Conservation (phyloP, 441 rosid species). For the Geranium incanum region DNA sequence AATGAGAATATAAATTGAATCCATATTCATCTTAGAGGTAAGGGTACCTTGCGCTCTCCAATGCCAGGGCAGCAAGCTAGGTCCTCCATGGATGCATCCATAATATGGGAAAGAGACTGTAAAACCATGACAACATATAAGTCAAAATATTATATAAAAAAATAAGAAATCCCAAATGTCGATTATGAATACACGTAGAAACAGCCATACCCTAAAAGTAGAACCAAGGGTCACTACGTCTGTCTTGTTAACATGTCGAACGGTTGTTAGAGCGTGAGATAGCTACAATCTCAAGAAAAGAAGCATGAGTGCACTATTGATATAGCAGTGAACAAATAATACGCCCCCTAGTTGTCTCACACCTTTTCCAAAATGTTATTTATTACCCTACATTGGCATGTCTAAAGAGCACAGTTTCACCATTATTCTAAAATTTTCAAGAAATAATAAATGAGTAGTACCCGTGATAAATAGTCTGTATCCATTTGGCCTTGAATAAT, state of each 20-base stretch:
- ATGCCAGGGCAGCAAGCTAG: slow-evolving; percentile 92
- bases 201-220: slow-evolving; percentile 70
- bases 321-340: neutral
- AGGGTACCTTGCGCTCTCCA: slow-evolving; percentile 82
- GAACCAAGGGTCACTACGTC: slow-evolving; percentile 96
- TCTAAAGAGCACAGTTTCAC: slow-evolving; percentile 2
- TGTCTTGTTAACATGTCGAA: slow-evolving; percentile 85
- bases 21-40: neutral
- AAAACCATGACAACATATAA: slow-evolving; percentile 13
- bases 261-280: slow-evolving; percentile 68
- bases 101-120: slow-evolving; percentile 82
- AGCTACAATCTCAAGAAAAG: slow-evolving; percentile 40
- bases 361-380: neutral
- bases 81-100: slow-evolving; percentile 97
- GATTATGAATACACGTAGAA: neutral
- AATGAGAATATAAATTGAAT: slow-evolving; percentile 1
- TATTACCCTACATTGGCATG: slow-evolving; percentile 1
- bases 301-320: slow-evolving; percentile 17
- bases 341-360: neutral
- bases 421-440: neutral
- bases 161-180: too few species aligned
- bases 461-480: slow-evolving; percentile 80
- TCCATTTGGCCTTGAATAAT: slow-evolving; percentile 94
- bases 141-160: too few species aligned
- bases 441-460: slow-evolving; percentile 20